These are phyloP conservation scores for Endocladia muricata DNA, from an alignment of 31 red algal genomes.

Conservation along the genomic window DNA sequence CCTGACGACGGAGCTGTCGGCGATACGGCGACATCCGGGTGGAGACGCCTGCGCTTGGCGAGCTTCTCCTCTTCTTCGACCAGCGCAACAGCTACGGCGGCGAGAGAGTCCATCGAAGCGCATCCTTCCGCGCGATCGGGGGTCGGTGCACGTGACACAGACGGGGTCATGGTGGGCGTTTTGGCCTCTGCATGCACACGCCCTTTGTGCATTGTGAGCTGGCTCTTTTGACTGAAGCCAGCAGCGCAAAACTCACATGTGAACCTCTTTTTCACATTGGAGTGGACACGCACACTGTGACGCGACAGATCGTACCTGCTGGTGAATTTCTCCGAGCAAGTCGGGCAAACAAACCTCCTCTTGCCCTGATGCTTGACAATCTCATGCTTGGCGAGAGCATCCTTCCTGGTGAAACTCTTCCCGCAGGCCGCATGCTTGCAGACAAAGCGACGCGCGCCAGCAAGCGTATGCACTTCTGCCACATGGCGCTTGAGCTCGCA, in stretches of 20 bases:
- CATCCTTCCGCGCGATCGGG: no score
- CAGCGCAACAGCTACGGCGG: background rate
- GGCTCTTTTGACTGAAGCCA: slow-evolving; percentile 30
- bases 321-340: slow-evolving; percentile 22
- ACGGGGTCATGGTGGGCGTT: background rate
- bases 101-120: slow-evolving; percentile 4
- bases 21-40: background rate
- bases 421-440: background rate
- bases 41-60: no score
- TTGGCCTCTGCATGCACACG: slow-evolving; percentile 22
- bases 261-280: slow-evolving; percentile 19
- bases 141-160: background rate
- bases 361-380: slow-evolving; percentile 17
- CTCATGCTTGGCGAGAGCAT: slow-evolving; percentile 9
- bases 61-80: background rate
- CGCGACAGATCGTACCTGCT: slow-evolving; percentile 15
- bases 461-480: slow-evolving; percentile 7
- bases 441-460: slow-evolving; percentile 9
- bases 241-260: slow-evolving; percentile 18
- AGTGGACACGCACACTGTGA: slow-evolving; percentile 23
- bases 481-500: slow-evolving; percentile 20
- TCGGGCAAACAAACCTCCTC: slow-evolving; percentile 2
- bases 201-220: slow-evolving; percentile 35
- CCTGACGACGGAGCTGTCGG: background rate
- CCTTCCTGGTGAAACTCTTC: slow-evolving; percentile 1